Evolutionary conservation across 2,329 filamentous ascomycete species (phyloP).

Genomic region (Fusarium sp.): DNA sequence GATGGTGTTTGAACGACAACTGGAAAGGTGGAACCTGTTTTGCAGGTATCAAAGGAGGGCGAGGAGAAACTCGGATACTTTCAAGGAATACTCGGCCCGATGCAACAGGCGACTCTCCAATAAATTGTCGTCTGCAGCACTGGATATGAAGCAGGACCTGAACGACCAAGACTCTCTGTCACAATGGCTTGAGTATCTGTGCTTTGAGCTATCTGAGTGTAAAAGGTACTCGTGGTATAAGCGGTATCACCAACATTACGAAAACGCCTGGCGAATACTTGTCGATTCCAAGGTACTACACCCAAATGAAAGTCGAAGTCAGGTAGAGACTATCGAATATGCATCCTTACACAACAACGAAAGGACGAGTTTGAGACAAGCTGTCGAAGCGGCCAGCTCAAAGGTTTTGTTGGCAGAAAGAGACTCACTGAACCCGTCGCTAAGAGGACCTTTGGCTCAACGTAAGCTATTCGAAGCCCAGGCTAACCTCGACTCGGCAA

Average conservation of each 20-base stretch:
- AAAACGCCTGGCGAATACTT: constrained; percentile 32
- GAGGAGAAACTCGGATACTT: constrained; percentile 18
- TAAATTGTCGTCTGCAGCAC: constrained; percentile 5
- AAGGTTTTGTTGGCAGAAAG: constrained; percentile 34
- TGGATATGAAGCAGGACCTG: constrained; percentile 41
- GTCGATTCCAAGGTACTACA: constrained; percentile 13
- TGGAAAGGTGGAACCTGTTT: constrained; percentile 35
- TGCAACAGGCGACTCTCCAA: constrained; percentile 20
- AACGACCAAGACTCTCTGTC: constrained; percentile 49
- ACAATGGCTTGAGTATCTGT: constrained; percentile 55
- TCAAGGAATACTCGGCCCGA: constrained; percentile 14
- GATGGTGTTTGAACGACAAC: constrained; percentile 36
- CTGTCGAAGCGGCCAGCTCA: constrained; percentile 32
- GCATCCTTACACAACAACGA: neutral
- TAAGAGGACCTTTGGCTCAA: constrained; percentile 15
- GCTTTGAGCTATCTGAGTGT: constrained; percentile 41
- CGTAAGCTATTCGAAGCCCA: constrained; percentile 25
- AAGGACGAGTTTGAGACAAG: constrained; percentile 8
- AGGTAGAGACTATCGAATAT: constrained; percentile 18
- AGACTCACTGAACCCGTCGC: constrained; percentile 31
- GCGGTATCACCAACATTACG: constrained; percentile 18
- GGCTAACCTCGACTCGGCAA: constrained; percentile 27
- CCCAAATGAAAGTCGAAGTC: constrained; percentile 9
- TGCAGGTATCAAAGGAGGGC: constrained; percentile 30
- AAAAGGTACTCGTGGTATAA: constrained; percentile 33